These are phyloP conservation scores for Wolfiporia cocos DNA, from an alignment of 1,284 basidiomycete genomes.

Conservation along the genomic window DNA sequence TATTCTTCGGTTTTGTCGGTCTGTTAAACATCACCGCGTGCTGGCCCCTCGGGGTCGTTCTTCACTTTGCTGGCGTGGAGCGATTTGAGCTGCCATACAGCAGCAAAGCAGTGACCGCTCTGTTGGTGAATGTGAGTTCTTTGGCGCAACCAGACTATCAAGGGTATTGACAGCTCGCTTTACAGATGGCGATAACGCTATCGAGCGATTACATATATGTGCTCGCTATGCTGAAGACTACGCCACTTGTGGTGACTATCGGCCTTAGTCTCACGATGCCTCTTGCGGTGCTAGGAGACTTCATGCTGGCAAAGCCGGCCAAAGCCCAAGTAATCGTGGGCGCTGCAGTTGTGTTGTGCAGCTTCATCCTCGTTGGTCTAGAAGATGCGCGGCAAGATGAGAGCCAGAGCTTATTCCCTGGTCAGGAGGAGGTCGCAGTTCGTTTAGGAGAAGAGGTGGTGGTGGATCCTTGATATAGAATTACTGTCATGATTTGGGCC, in stretches of 20 bases:
- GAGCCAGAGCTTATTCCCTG: constrained; percentile 16
- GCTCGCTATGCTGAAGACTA: constrained; percentile 94
- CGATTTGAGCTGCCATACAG: constrained; percentile 69
- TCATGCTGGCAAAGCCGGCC: constrained; percentile 54
- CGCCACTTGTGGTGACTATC: constrained; percentile 88
- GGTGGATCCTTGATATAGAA: not conserved
- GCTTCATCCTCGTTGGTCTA: constrained; percentile 63
- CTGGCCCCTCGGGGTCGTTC: constrained; percentile 79
- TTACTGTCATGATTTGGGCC: too few species aligned
- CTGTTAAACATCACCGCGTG: constrained; percentile 80
- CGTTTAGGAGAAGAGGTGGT: constrained; percentile 3
- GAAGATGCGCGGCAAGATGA: constrained; percentile 40
- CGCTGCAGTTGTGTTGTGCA: constrained; percentile 58
- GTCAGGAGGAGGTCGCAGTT: constrained; percentile 3
- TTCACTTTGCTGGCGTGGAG: constrained; percentile 78
- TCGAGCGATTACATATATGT: constrained; percentile 87
- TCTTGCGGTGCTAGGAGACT: constrained; percentile 79
- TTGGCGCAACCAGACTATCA: not conserved
- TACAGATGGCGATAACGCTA: constrained; percentile 80
- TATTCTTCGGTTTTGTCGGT: constrained; percentile 93
- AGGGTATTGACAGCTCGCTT: not conserved
- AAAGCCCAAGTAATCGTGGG: constrained; percentile 55
- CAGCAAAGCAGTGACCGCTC: constrained; percentile 51
- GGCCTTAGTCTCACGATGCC: constrained; percentile 96
- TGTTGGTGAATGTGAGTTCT: constrained; percentile 69